Conservation (phyloP, 2,329 filamentous ascomycete species). For the Rosellinia necatrix region DNA sequence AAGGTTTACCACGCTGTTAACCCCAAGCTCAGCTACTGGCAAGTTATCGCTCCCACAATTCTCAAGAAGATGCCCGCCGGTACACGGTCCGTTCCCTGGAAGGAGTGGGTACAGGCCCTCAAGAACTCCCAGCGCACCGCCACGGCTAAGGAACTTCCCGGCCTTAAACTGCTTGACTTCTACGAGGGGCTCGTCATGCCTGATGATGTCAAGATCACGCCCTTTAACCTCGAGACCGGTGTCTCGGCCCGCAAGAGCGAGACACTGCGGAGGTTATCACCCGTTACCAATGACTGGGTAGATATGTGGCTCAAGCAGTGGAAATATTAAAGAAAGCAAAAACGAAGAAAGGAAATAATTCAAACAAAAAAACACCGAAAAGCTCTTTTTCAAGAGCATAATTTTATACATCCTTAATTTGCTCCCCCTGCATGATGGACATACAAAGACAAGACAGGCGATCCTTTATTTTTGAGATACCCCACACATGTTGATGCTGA, state of each 20-base stretch:
- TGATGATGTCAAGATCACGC: constrained; percentile 24
- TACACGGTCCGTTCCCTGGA: constrained; percentile 27
- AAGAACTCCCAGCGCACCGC: constrained; percentile 22
- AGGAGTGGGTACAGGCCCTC: constrained; percentile 31
- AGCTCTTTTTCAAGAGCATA: not conserved
- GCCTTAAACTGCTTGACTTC: constrained; percentile 33
- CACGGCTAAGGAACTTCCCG: constrained; percentile 29
- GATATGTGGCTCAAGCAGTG: constrained; percentile 33
- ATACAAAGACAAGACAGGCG: constrained; percentile 12
- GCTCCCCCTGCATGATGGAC: not conserved
- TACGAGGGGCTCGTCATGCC: constrained; percentile 28
- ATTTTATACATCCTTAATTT: constrained; percentile 11
- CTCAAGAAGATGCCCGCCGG: constrained; percentile 27
- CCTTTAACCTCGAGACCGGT: constrained; percentile 32
- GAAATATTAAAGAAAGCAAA: constrained; percentile 21
- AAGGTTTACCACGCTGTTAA: constrained; percentile 33
- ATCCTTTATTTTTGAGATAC: constrained; percentile 22
- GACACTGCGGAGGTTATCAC: constrained; percentile 24
- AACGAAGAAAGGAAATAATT: not conserved
- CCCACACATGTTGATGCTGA: constrained; percentile 13
- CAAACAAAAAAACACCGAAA: not conserved
- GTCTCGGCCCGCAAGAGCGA: constrained; percentile 22
- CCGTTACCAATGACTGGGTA: constrained; percentile 30
- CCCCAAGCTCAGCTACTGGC: constrained; percentile 31
- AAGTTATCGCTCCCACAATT: constrained; percentile 28